phyloP scores from a whole-genome alignment of 768 basidiomycete species.

The Collybia sordida region DNA sequence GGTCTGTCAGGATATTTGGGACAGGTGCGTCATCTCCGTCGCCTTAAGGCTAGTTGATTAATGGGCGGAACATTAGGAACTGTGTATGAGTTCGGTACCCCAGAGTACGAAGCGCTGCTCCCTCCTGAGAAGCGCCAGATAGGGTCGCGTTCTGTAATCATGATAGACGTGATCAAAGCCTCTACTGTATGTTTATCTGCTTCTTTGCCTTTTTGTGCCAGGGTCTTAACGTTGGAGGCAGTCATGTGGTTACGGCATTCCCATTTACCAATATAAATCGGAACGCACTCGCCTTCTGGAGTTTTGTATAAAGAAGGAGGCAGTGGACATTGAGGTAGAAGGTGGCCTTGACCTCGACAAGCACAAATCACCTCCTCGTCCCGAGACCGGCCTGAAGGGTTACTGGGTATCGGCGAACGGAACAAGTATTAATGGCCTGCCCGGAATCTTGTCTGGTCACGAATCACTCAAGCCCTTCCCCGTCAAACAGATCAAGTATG shows the following conservation, averaged over 20 bases:
- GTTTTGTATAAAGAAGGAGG: conserved; percentile 43
- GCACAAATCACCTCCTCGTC: conserved; percentile 7
- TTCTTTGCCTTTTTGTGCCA: not conserved
- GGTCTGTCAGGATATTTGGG: conserved; percentile 58
- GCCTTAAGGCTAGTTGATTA: not conserved
- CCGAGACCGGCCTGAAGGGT: conserved; percentile 43
- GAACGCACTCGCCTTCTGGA: conserved; percentile 55
- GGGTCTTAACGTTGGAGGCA: conserved; percentile 18
- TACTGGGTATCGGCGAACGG: conserved; percentile 57
- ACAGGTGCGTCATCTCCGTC: conserved; percentile 40
- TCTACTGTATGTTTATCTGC: conserved; percentile 32
- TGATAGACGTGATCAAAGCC: conserved; percentile 62
- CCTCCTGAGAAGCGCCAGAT: conserved; percentile 43
- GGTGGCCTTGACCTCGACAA: conserved; percentile 6
- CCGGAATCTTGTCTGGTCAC: conserved; percentile 37
- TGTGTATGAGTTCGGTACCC: conserved; percentile 61
- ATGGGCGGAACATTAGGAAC: conserved; percentile 36
- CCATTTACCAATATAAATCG: conserved; percentile 54
- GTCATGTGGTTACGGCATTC: conserved; percentile 70
- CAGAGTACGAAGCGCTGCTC: conserved; percentile 56
- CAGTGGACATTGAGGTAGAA: conserved; percentile 30
- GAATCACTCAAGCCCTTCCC: conserved; percentile 12
- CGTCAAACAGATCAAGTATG: not conserved
- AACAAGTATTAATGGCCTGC: conserved; percentile 56
- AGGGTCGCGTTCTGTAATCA: conserved; percentile 61